phyloP scores from a whole-genome alignment of 108 stramenopile species.

The Cyclotella cryptica region DNA sequence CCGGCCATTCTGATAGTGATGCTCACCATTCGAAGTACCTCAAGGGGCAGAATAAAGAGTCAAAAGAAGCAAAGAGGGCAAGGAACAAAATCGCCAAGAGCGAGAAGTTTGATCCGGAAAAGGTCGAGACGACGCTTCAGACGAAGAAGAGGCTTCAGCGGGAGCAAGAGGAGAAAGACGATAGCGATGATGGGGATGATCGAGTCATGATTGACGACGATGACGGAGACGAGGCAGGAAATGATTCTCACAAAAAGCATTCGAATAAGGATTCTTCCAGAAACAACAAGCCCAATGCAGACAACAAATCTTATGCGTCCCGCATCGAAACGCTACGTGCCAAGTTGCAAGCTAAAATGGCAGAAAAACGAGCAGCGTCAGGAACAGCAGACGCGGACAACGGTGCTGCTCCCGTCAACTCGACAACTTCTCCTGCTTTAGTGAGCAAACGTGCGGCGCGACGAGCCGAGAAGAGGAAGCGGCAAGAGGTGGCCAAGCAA shows the following conservation, averaged over 20 bases:
- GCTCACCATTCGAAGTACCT: slow-evolving; percentile 68
- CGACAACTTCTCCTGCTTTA: slow-evolving; percentile 51
- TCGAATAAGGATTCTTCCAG: slow-evolving; percentile 18
- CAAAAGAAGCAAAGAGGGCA: slow-evolving; percentile 73
- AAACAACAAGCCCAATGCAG: not conserved
- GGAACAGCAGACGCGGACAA: slow-evolving; percentile 17
- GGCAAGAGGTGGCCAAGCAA: slow-evolving; percentile 73
- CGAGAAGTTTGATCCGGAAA: slow-evolving; percentile 77
- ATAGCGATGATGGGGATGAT: slow-evolving; percentile 24
- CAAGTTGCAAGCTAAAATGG: slow-evolving; percentile 82
- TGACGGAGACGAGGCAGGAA: slow-evolving; percentile 25
- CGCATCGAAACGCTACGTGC: slow-evolving; percentile 86
- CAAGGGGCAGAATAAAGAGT: slow-evolving; percentile 79
- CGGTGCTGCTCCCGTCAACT: slow-evolving; percentile 2
- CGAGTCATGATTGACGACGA: slow-evolving; percentile 31
- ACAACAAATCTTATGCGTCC: slow-evolving; percentile 53
- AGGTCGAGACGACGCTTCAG: slow-evolving; percentile 74
- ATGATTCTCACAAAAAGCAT: slow-evolving; percentile 28
- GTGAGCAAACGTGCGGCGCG: slow-evolving; percentile 90
- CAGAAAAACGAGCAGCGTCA: slow-evolving; percentile 57
- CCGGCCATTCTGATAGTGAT: slow-evolving; percentile 68
- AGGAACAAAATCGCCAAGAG: slow-evolving; percentile 74
- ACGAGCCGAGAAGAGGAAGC: slow-evolving; percentile 76
- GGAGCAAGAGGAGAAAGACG: slow-evolving; percentile 43
- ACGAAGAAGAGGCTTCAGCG: slow-evolving; percentile 66